Conservation (phyloP, 2,329 filamentous ascomycete genomes). For the Lachnellula occidentalis region DNA sequence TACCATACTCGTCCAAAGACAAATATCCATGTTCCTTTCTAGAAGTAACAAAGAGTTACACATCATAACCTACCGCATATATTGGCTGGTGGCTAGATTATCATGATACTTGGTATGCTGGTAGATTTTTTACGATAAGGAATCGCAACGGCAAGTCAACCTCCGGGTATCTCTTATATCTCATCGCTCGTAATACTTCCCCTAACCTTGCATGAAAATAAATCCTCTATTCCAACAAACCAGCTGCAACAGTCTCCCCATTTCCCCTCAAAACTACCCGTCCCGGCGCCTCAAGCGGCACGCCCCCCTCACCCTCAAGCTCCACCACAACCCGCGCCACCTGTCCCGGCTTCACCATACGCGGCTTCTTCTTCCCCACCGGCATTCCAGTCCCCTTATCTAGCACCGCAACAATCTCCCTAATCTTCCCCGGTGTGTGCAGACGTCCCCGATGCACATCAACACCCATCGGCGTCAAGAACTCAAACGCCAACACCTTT, state of each 20-base stretch:
- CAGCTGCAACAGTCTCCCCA: slow-evolving; percentile 82
- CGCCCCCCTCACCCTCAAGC: slow-evolving; percentile 52
- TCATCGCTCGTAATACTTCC: too few species aligned
- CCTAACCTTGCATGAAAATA: too few species aligned
- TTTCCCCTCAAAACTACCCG: slow-evolving; percentile 75
- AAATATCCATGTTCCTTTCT: too few species aligned
- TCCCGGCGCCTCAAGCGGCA: slow-evolving; percentile 75
- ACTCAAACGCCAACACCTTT: slow-evolving; percentile 85
- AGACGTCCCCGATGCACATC: slow-evolving; percentile 84
- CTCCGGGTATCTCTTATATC: too few species aligned
- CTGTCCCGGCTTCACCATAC: slow-evolving; percentile 72
- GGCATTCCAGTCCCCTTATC: slow-evolving; percentile 75
- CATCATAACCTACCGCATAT: too few species aligned
- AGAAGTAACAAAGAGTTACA: too few species aligned
- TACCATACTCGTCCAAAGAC: too few species aligned
- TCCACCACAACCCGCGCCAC: slow-evolving; percentile 75
- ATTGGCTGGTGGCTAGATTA: too few species aligned
- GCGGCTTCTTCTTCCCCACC: slow-evolving; percentile 71
- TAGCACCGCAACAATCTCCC: slow-evolving; percentile 64
- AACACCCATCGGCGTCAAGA: slow-evolving; percentile 80
- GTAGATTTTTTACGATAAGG: too few species aligned
- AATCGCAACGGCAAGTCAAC: too few species aligned
- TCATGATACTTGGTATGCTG: too few species aligned
- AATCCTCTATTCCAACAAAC: slow-evolving; percentile 58
- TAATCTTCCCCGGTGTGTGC: slow-evolving; percentile 70